phyloP scores from a whole-genome alignment of 768 basidiomycete genomes.

The Amanita brunnescens region DNA sequence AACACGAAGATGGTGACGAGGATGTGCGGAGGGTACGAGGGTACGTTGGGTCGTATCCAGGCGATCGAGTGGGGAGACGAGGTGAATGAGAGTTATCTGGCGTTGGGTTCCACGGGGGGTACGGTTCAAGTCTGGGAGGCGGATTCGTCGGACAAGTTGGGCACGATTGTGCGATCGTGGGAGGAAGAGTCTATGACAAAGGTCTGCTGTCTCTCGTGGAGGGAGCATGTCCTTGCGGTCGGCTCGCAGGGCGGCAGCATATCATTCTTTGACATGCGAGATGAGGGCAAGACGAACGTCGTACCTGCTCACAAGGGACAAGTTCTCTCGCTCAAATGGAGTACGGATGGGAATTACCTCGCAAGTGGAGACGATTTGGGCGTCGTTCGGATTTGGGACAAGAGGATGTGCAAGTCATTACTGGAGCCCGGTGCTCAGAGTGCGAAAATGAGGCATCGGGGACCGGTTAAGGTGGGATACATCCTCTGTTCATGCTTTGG shows the following conservation, averaged over 20 bases:
- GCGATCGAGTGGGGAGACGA: constrained; percentile 45
- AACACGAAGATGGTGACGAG: constrained; percentile 43
- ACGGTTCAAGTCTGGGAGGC: constrained; percentile 7
- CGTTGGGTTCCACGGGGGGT: constrained; percentile 12
- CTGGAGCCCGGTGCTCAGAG: constrained; percentile 36
- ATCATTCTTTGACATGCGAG: constrained; percentile 9
- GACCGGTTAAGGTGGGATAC: constrained; percentile 54
- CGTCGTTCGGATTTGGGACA: constrained; percentile 81
- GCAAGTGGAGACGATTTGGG: constrained; percentile 86
- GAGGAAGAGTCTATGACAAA: constrained; percentile 6
- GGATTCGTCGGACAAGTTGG: not conserved
- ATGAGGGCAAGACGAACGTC: constrained; percentile 14
- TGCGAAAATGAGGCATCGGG: constrained; percentile 62
- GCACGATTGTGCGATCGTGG: constrained; percentile 3
- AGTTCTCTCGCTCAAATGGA: constrained; percentile 74
- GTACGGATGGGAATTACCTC: constrained; percentile 60
- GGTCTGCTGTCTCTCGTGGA: constrained; percentile 6
- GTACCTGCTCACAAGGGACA: constrained; percentile 52
- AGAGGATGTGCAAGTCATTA: constrained; percentile 28
- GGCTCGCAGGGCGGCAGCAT: constrained; percentile 8
- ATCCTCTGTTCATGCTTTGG: not conserved
- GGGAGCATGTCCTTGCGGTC: constrained; percentile 2
- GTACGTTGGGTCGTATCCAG: constrained; percentile 28
- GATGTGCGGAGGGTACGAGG: constrained; percentile 32
- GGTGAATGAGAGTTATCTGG: constrained; percentile 17